Percentiles rank a stretch among this genome's conserved stretches.
Evolutionary conservation across 345 rosid genomes (phyloP).

Genomic region (Pistacia vera): DNA sequence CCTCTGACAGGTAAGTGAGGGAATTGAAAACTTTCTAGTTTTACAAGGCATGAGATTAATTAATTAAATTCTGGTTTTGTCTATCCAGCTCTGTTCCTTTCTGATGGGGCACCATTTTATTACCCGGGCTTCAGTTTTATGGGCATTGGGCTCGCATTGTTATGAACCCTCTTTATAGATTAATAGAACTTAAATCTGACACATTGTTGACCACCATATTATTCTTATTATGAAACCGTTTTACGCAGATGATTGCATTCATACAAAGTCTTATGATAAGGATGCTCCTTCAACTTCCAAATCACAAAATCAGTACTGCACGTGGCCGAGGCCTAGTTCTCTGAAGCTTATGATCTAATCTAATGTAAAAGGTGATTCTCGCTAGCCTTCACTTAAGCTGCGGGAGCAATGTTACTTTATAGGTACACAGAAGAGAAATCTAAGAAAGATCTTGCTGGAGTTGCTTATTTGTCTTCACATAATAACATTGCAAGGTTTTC

Average conservation of each 20-base stretch:
- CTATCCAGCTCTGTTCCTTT: constrained; percentile 76
- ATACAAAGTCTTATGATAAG: constrained; percentile 64
- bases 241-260: constrained; percentile 70
- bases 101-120: constrained; percentile 69
- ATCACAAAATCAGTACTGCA: constrained; percentile 13
- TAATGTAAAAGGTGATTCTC: neutral
- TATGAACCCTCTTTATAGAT: constrained; percentile 24
- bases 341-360: neutral
- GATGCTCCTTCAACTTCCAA: constrained; percentile 27
- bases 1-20: constrained; percentile 69
- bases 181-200: no score
- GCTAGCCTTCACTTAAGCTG: neutral
- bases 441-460: neutral
- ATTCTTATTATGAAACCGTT: no score
- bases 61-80: neutral
- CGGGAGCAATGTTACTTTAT: no score
- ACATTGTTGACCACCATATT: neutral
- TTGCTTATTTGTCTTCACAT: neutral
- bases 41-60: neutral
- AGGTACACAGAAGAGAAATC: neutral
- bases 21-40: neutral
- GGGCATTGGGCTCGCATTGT: constrained; percentile 62
- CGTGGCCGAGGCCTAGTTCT: constrained; percentile 25
- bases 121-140: constrained; percentile 87
- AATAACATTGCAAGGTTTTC: no score